phyloP scores from a whole-genome alignment of 768 basidiomycete genomes.

The Termitomyces sp. region DNA sequence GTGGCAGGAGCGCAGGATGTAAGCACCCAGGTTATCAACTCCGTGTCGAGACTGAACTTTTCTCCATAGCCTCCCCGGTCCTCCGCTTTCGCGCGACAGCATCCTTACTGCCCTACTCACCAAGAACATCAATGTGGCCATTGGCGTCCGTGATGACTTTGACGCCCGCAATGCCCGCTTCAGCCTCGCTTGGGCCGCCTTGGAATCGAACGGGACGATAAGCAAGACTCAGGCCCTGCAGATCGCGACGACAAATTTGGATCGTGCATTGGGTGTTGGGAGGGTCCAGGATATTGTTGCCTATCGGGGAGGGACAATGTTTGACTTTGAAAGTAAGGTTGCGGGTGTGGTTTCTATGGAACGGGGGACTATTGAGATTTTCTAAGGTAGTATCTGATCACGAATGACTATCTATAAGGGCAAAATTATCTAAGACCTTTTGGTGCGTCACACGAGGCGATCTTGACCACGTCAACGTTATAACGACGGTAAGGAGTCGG shows the following conservation, averaged over 20 bases:
- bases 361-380: slow-evolving; percentile 15
- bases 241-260: slow-evolving; percentile 14
- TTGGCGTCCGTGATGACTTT: slow-evolving; percentile 60
- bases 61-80: slow-evolving; percentile 55
- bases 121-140: slow-evolving; percentile 60
- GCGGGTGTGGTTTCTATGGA: slow-evolving; percentile 36
- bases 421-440: no score
- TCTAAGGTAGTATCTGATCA: background rate
- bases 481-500: no score
- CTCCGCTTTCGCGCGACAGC: slow-evolving; percentile 59
- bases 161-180: slow-evolving; percentile 67
- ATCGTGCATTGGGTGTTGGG: slow-evolving; percentile 32
- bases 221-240: slow-evolving; percentile 32
- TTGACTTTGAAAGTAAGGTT: slow-evolving; percentile 44
- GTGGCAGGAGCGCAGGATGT: slow-evolving; percentile 71
- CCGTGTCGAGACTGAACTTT: background rate
- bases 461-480: no score
- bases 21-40: slow-evolving; percentile 18
- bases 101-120: slow-evolving; percentile 50
- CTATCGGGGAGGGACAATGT: slow-evolving; percentile 34
- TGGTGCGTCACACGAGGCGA: no score
- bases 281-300: slow-evolving; percentile 40
- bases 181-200: slow-evolving; percentile 48
- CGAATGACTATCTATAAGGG: background rate
- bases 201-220: slow-evolving; percentile 37